Evolutionary conservation across 2,329 filamentous ascomycete genomes (phyloP), one percentile per base, ranked within the genome.

Genomic region (Hypoxylon rubiginosum): DNA sequence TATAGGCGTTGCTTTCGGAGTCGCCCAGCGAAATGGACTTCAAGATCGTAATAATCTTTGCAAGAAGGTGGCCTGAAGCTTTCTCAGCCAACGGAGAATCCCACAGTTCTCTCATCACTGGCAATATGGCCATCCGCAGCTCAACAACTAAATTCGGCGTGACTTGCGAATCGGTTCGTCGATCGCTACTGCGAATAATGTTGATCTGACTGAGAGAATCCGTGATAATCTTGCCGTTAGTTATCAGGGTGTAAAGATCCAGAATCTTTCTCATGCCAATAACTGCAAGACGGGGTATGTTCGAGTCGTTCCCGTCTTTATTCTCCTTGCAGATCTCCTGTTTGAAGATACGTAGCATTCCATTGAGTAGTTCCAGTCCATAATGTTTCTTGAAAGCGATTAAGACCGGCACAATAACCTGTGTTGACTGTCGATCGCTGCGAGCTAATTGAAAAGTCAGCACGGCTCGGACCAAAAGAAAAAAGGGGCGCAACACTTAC

Each of bases 71-170:
- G 24, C 90, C 90, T 2, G 92, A 90, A 0, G 93, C 88, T 73
- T 93, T 94, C 72, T 97, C 93, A 17, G 96, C 88, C 51, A 97
- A 88, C 26, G 89, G 84, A 0, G 94, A 97, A 71, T 93, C 90
- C 97, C 96, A 99, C 28, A 98, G 86, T 50, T 90, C 86, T 61
- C 87, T 86, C 43, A 96, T 86, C 49, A 91, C 88, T 0, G 94
- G 92, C 13, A 97, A 81, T 26, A 97, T 88, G 26, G 90, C 88
- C 80, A 92, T 89, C 45, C 96, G 91, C 45, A 98, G 81, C 77
- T 98, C 95, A 5, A 98, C 89, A 13, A 97, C 82, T 59, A 98
- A 91, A 73, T 97, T 95, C 1, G 88, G 84, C 13, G 89, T 85
- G 9, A 83, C 75, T 21, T 81, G 79, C 2, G 77, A 72, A 24